Evolutionary conservation across 108 stramenopile species (phyloP).

Genomic region (Fragilaria crotonensis): DNA sequence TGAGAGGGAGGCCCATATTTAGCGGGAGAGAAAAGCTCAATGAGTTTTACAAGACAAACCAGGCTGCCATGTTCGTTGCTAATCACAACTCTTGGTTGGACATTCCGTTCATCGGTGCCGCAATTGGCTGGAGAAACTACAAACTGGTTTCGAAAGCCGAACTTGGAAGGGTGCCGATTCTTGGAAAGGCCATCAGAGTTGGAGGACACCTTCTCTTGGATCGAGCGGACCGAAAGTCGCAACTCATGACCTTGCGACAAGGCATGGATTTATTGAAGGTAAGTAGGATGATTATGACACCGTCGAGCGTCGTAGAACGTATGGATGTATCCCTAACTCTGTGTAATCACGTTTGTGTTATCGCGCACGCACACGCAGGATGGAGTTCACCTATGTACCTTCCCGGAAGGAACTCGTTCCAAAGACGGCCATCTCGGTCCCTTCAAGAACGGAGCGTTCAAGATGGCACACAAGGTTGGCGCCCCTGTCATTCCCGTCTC

Average conservation of each 20-base stretch:
- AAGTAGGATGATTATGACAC: background rate
- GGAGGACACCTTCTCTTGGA: conserved; percentile 78
- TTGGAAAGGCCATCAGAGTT: conserved; percentile 63
- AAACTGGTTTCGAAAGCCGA: conserved; percentile 86
- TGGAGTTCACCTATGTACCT: conserved; percentile 76
- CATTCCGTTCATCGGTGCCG: conserved; percentile 75
- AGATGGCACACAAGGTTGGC: conserved; percentile 83
- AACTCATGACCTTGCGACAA: conserved; percentile 65
- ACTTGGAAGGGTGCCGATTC: conserved; percentile 73
- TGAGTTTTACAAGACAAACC: conserved; percentile 56
- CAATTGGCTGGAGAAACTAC: conserved; percentile 89
- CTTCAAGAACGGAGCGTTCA: conserved; percentile 87
- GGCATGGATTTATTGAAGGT: conserved; percentile 83
- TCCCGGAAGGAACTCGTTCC: conserved; percentile 84
- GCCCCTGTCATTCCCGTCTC: conserved; percentile 77
- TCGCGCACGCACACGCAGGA: conserved; percentile 41
- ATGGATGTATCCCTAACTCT: background rate
- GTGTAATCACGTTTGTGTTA: background rate
- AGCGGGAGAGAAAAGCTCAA: conserved; percentile 44
- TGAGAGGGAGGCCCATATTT: conserved; percentile 51
- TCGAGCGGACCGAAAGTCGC: conserved; percentile 57
- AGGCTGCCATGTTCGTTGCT: conserved; percentile 82
- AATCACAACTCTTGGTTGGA: conserved; percentile 92
- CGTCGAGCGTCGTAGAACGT: background rate
- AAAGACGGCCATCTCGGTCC: conserved; percentile 57